Base-by-base conservation (phyloP, 192 early-diverging fungal genomes). In the Coemansia sp. region DNA sequence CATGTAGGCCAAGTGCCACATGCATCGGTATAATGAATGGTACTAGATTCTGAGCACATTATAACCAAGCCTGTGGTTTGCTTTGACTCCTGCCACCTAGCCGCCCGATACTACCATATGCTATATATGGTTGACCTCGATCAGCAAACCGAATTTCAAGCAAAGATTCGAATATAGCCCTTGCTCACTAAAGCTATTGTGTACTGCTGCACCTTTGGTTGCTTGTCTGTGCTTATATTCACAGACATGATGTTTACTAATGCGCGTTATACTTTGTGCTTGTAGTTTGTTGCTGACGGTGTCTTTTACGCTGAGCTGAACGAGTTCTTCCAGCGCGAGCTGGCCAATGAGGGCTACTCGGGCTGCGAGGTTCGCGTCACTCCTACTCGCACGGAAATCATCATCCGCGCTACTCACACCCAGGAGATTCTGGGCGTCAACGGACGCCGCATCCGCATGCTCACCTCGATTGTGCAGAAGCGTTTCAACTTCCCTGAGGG, bases 281-380 rank as follows among this genome's bases (percentile, higher is more conserved):
- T 73, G 65, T 86, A 94, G 97, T 98, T 94, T 86, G 92, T 98
- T 73, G 97, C 97, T 84, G 97, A 98, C 86, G 97, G 97, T 92
- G 95, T 98, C 61, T 98, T 98, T 88, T 97, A 95, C 90, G 95
- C 97, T 84, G 97, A 98, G 86, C 90, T 98, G 82, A 98, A 98
- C 90, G 94, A 95, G 87, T 95, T 96, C 89, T 92, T 98, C 85
- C 91, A 91, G 81, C 94, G 94, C 79, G 93, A 95, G 85, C 88
- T 98, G 72, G 90, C 93, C 73, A 87, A 88, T 80, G 94, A 98
- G 79, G 96, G 96, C 85, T 98, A 98, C 90, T 93, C 96, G 68
- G 96, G 96, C 82, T 94, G 96, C 75, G 96, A 98, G 86, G 95
- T 98, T 83, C 95, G 96, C 73, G 96, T 98, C 49, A 98, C 96